Conservation (phyloP, 2,329 filamentous ascomycete genomes). For the Cladobotryum mycophilum region DNA sequence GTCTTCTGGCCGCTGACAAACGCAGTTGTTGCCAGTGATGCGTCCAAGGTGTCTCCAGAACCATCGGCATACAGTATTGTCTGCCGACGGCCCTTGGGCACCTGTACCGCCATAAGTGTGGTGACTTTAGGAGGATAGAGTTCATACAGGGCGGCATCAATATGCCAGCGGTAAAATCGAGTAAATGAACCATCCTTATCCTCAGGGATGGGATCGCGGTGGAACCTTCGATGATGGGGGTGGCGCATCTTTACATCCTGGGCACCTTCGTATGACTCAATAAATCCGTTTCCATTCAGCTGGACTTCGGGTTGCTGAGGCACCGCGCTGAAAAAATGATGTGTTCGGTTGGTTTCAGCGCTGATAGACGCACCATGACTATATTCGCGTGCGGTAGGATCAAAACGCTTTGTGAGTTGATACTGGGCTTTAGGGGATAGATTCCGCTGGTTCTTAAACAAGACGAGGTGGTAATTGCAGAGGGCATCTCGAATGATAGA, state of each 20-base stretch:
- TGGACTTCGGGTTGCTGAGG: slow-evolving; percentile 1
- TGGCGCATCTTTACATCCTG: background rate
- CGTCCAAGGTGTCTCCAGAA: background rate
- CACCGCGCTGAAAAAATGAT: background rate
- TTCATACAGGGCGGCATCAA: background rate
- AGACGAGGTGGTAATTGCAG: no score
- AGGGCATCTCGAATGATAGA: no score
- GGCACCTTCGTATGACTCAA: background rate
- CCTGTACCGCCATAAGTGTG: background rate
- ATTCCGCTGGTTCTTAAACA: no score
- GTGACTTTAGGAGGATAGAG: background rate
- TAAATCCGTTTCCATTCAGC: slow-evolving; percentile 1
- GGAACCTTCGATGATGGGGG: background rate
- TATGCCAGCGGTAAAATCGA: slow-evolving; percentile 1
- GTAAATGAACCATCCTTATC: background rate
- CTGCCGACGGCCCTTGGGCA: background rate
- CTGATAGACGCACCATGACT: no score
- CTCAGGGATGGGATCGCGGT: background rate
- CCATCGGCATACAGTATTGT: background rate
- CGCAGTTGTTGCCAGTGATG: no score
- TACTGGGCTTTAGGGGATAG: no score
- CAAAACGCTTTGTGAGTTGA: no score
- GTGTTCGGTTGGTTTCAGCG: no score
- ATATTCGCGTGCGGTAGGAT: no score
- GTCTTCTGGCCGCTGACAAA: no score